Evolutionary conservation across 1,284 basidiomycete genomes (phyloP), one percentile per base, ranked within the genome.

Genomic region (Ceratobasidium sp.): DNA sequence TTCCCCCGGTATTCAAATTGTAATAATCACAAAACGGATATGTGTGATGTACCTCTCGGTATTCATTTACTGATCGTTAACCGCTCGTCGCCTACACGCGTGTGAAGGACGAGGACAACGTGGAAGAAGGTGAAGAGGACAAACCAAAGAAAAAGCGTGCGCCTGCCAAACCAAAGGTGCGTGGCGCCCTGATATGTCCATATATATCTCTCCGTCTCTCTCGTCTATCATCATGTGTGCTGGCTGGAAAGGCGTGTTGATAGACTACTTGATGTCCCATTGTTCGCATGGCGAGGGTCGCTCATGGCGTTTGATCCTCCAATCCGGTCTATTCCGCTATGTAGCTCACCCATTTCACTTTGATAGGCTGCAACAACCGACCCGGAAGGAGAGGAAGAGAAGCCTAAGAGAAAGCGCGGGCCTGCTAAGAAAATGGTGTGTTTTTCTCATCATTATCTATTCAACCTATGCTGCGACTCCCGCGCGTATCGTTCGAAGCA

Each of bases 91-190:
- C 26, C 23, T 9, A 65, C 42, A 5, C n/a, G 23, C 6, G 40
- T 42, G 52, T 15, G 9, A 13, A 76, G 64, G 69, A 67, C 42
- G 78, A 75, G 17, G 70, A 66, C 42, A 67, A 76, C 23, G 73
- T 59, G n/a, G 67, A 75, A 64, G 62, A 64, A 28, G 33, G 42
- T 33, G 44, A 33, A 10, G 85, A 84, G 17, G 86, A 85, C 71
- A 86, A 86, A 79, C 83, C 84, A 4, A 89, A 87, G 83, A 86
- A 84, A 80, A 83, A 81, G 71, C 80, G 81, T 28, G 68, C 78
- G 33, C 77, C 80, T 2, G 70, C 79, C 17, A 82, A 82, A 78
- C 17, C 52, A 1, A 80, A 79, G 44, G 78, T 76, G 15, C 3
- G 74, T 67, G 40, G 23, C 46, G 20, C 33, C 33, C 38, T 26